Base-by-base conservation (phyloP, 768 basidiomycete species). In the Xanthoconium stramineum region DNA sequence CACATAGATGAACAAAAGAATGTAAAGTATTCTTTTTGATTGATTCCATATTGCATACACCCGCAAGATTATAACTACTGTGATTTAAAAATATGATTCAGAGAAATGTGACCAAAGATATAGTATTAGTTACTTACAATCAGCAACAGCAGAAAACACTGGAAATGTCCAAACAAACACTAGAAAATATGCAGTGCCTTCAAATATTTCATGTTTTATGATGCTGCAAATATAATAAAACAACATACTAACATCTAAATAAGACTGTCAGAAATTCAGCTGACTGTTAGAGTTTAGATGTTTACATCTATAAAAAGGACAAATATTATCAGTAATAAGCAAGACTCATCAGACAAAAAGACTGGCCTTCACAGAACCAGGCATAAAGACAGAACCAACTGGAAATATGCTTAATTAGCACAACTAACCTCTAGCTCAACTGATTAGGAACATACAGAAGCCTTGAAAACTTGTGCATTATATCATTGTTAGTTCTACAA, bases 51-150 rank as follows among this genome's bases (percentile, higher is more conserved):
- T 37, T n/a, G 47, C 36, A 15, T 37, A 49, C 3, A 49, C 47
- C 2, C 47, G 47, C 6, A 49, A 24, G 11, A 61, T 53, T 53
- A 61, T 61, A 15, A 56, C 11, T 5, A 36, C 60, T 61, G 15
- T 32, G 6, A 24, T 19, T 37, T 9, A 37, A 37, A 37, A 37
- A n/a, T n/a, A 15, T 15, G 36, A 9, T 6, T 37, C 13, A 37
- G 13, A 9, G 14, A 4, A 15, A 37, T 8, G 36, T 6, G 13
- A 37, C 4, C 36, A 37, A 37, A 11, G 36, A 37, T 9, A 13
- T 37, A n/a, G n/a, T n/a, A n/a, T 11, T 37, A 14, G 8, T 13
- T 4, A 55, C 60, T 52, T 28, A 60, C 60, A 14, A 14, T 61
- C 60, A 6, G 38, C 39, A 11, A 47, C n/a, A 37, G 29, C 39